These are phyloP conservation scores for Capronia coronata DNA, from an alignment of 2,329 filamentous ascomycete species.

Conservation along the genomic window DNA sequence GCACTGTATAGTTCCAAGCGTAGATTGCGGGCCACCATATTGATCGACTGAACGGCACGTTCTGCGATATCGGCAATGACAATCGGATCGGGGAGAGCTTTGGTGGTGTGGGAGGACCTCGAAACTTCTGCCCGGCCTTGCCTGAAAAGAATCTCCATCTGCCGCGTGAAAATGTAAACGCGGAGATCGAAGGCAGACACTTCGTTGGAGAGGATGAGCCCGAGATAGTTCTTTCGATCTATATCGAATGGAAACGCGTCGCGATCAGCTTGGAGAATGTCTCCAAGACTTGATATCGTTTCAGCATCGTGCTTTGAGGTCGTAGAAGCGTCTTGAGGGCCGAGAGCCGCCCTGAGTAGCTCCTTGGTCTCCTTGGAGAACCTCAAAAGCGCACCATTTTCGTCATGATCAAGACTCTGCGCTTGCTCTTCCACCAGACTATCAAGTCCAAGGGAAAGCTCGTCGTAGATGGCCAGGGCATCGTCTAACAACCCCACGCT, in stretches of 20 bases:
- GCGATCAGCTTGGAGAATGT: constrained; percentile 21
- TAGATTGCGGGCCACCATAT: constrained; percentile 70
- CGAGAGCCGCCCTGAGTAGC: constrained; percentile 49
- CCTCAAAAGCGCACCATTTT: constrained; percentile 64
- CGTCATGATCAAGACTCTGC: constrained; percentile 54
- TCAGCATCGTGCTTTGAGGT: constrained; percentile 27
- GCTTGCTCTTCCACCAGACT: constrained; percentile 69
- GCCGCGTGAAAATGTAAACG: constrained; percentile 86
- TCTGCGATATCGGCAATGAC: constrained; percentile 82
- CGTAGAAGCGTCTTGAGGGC: constrained; percentile 14
- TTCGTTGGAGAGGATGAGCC: constrained; percentile 86
- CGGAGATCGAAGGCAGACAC: constrained; percentile 95
- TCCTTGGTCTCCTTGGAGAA: constrained; percentile 68
- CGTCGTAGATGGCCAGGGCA: constrained; percentile 88
- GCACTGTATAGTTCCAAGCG: constrained; percentile 66
- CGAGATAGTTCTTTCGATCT: constrained; percentile 73
- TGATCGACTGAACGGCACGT: constrained; percentile 76
- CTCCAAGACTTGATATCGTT: constrained; percentile 17
- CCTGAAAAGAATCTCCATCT: constrained; percentile 62
- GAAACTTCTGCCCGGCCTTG: constrained; percentile 9
- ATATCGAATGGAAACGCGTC: constrained; percentile 39
- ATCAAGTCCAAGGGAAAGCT: constrained; percentile 82
- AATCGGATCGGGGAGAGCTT: constrained; percentile 10
- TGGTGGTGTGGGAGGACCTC: constrained; percentile 2
- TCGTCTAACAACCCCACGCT: constrained; percentile 94